Evolutionary conservation across 2,329 filamentous ascomycete genomes (phyloP).

Genomic region (Gnomoniopsis smithogilvyi): DNA sequence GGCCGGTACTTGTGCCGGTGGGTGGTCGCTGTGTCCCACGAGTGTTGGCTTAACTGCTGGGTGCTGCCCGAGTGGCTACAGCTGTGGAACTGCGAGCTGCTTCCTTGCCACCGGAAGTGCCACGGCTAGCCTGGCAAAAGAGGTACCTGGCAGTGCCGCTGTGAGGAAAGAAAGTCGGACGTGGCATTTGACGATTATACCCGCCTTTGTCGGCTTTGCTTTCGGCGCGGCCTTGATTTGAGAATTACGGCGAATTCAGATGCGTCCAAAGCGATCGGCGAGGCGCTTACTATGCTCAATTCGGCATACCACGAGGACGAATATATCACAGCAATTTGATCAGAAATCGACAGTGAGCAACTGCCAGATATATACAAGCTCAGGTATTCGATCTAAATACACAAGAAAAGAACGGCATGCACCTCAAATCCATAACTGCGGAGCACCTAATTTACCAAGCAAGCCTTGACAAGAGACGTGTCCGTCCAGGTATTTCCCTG

Average conservation of each 20-base stretch:
- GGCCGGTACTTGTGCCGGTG: slow-evolving; percentile 61
- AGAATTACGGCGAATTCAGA: neutral
- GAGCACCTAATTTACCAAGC: slow-evolving; percentile 8
- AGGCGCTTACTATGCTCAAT: no score
- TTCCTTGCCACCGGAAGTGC: slow-evolving; percentile 50
- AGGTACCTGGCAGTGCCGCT: slow-evolving; percentile 33
- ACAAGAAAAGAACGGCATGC: neutral
- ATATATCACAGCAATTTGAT: neutral
- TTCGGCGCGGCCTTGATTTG: slow-evolving; percentile 10
- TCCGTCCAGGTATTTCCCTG: slow-evolving; percentile 20
- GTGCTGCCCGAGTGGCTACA: slow-evolving; percentile 79
- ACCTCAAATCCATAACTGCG: neutral
- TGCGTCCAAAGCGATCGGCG: neutral
- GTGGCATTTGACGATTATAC: slow-evolving; percentile 7
- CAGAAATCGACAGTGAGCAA: neutral
- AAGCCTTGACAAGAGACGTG: slow-evolving; percentile 22
- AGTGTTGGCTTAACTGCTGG: slow-evolving; percentile 63
- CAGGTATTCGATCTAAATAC: neutral
- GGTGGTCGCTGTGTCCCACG: slow-evolving; percentile 71
- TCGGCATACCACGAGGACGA: no score
- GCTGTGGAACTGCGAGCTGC: slow-evolving; percentile 71
- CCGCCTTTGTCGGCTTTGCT: slow-evolving; percentile 10
- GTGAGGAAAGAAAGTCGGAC: neutral
- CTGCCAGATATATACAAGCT: neutral
- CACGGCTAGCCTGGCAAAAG: slow-evolving; percentile 56